These are phyloP conservation scores for Trichoderma sp. DNA, from an alignment of 2,329 filamentous ascomycete genomes.

Conservation along the genomic window DNA sequence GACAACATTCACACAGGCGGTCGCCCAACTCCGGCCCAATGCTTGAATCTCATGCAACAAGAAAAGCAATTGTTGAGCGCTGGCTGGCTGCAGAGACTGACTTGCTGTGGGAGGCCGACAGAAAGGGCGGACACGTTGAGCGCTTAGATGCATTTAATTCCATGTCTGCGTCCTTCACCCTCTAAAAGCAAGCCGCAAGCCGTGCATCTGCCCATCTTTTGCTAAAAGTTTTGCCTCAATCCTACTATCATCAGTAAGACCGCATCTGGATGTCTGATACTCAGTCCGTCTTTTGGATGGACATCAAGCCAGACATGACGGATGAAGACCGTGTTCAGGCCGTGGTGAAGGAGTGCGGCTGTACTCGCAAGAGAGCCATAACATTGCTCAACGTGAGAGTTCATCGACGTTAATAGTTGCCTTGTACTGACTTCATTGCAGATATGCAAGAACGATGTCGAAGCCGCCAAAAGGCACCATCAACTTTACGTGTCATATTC, in stretches of 20 bases:
- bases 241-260: not conserved
- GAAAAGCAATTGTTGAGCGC: no score
- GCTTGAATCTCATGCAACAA: no score
- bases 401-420: no score
- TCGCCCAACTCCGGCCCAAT: no score
- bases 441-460: conserved; percentile 15
- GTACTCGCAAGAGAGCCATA: conserved; percentile 14
- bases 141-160: no score
- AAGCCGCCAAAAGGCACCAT: conserved; percentile 14
- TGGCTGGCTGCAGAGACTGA: no score
- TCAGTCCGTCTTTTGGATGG: not conserved
- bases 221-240: not conserved
- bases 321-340: not conserved
- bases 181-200: no score
- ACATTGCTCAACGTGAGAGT: not conserved
- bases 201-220: no score
- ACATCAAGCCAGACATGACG: not conserved
- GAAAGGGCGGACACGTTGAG: no score
- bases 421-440: not conserved
- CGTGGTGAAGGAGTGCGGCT: conserved; percentile 13
- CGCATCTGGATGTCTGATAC: not conserved
- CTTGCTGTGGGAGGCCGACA: no score
- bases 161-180: no score
- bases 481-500: not conserved
- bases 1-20: no score